Evolutionary conservation across 352 stramenopile genomes (phyloP).

Genomic region (Phytopythium cucurbitacearum): DNA sequence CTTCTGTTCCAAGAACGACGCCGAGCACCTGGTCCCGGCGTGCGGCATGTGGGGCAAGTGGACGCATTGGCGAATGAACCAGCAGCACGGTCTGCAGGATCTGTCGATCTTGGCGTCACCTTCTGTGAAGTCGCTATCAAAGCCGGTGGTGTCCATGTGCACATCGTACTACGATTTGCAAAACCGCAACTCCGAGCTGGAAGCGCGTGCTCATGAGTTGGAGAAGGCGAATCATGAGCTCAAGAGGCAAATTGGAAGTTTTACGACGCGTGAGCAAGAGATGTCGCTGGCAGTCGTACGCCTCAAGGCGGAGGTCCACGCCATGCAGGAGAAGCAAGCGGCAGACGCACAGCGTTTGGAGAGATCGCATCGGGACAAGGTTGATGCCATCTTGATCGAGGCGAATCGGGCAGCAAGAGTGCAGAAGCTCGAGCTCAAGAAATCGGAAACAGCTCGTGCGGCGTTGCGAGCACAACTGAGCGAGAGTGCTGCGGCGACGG

Average conservation of each 20-base stretch:
- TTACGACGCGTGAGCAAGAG: constrained; percentile 16
- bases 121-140: constrained; percentile 9
- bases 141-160: constrained; percentile 60
- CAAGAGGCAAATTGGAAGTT: constrained; percentile 15
- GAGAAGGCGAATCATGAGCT: constrained; percentile 28
- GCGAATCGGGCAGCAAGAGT: constrained; percentile 43
- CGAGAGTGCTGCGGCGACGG: too few species aligned
- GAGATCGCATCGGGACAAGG: constrained; percentile 34
- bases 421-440: constrained; percentile 45
- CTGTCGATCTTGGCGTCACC: constrained; percentile 7
- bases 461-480: too few species aligned
- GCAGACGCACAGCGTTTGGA: constrained; percentile 31
- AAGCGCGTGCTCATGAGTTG: constrained; percentile 27
- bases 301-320: constrained; percentile 39
- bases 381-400: constrained; percentile 46
- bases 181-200: constrained; percentile 54
- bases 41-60: constrained; percentile 84
- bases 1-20: constrained; percentile 82
- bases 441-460: constrained; percentile 12
- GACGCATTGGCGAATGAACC: constrained; percentile 82
- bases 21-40: constrained; percentile 72
- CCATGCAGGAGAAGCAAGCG: constrained; percentile 45
- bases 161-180: constrained; percentile 85
- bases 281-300: constrained; percentile 21
- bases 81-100: constrained; percentile 34